These are phyloP conservation scores for Tetradesmus lagerheimii DNA, from an alignment of 139 green algal species.

Conservation along the genomic window DNA sequence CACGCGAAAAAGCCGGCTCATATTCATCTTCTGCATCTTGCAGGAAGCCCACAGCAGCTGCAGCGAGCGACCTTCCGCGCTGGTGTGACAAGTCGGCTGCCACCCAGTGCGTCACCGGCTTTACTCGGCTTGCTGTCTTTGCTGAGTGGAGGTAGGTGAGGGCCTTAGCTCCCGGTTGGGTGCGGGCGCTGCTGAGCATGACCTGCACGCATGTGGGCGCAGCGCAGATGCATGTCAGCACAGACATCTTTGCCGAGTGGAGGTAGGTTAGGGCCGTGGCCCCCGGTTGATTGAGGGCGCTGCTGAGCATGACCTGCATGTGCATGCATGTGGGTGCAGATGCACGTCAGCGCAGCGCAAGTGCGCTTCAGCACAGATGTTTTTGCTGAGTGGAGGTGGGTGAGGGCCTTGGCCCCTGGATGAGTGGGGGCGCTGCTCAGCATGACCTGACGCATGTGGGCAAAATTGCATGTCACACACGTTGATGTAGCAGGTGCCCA, in stretches of 20 bases:
- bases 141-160: constrained; percentile 61
- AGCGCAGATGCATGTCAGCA: too few relatives aligned
- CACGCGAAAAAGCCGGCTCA: constrained; percentile 36
- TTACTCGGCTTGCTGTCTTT: constrained; percentile 37
- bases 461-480: too few relatives aligned
- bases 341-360: too few relatives aligned
- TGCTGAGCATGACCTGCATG: background rate
- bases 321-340: too few relatives aligned
- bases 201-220: background rate
- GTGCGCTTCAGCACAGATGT: too few relatives aligned
- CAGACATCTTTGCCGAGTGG: constrained; percentile 50
- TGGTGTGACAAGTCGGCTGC: constrained; percentile 62
- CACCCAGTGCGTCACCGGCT: constrained; percentile 81
- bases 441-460: too few relatives aligned
- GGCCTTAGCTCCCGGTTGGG: background rate
- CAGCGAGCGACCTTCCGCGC: constrained; percentile 39
- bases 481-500: too few relatives aligned
- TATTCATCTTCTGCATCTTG: constrained; percentile 16
- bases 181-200: background rate
- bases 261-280: constrained; percentile 53
- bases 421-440: background rate
- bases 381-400: constrained; percentile 60
- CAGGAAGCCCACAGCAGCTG: constrained; percentile 47
- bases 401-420: background rate
- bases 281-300: background rate